These are phyloP conservation scores for Sclerotiophoma versabilis DNA, from an alignment of 2,329 filamentous ascomycete species.

Conservation along the genomic window DNA sequence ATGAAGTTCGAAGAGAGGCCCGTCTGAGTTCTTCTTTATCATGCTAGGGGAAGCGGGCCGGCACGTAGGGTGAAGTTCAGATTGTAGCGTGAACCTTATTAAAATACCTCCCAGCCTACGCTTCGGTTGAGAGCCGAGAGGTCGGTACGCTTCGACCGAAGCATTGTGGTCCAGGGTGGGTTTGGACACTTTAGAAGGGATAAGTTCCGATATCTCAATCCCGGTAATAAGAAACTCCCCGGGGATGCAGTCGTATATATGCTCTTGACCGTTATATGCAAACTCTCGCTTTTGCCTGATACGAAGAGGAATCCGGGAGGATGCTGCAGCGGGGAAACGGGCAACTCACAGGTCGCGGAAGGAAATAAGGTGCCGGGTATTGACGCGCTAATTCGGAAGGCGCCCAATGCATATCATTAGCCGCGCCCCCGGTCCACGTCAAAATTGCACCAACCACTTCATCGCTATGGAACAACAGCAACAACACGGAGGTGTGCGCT, in stretches of 20 bases:
- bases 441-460: not conserved
- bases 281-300: not conserved
- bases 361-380: not conserved
- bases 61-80: constrained; percentile 4
- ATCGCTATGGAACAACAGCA: not conserved
- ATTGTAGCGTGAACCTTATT: not conserved
- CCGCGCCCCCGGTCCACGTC: not conserved
- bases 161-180: not conserved
- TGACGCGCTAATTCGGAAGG: not conserved
- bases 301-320: not conserved
- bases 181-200: not conserved
- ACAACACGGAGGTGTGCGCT: not conserved
- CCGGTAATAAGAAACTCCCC: too few species aligned
- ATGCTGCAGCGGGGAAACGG: constrained; percentile 1
- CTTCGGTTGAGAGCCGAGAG: constrained; percentile 4
- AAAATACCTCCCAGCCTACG: not conserved
- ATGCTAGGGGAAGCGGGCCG: constrained; percentile 9
- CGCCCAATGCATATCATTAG: not conserved
- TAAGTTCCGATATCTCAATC: too few species aligned
- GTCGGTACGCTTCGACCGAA: not conserved
- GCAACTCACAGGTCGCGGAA: not conserved
- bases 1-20: not conserved
- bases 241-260: too few species aligned
- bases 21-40: not conserved
- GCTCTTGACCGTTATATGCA: not conserved